phyloP scores from a whole-genome alignment of 495 filamentous ascomycete genomes.

The Neurospora sublineolata region DNA sequence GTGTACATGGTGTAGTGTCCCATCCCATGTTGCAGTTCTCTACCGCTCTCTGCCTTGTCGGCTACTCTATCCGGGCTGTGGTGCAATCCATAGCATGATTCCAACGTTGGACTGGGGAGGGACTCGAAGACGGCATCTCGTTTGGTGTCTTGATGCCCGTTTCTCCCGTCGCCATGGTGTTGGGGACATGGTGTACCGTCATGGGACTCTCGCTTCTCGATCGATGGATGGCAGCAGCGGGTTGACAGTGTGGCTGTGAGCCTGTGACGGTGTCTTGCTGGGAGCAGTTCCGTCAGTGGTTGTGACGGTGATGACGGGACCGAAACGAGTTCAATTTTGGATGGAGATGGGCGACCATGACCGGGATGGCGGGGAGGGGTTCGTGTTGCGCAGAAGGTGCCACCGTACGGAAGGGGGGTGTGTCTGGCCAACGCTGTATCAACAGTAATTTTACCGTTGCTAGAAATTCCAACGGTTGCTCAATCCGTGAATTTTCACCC shows the following conservation, averaged over 20 bases:
- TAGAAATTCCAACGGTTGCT: no score
- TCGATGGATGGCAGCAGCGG: not conserved
- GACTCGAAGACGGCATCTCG: not conserved
- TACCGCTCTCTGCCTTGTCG: not conserved
- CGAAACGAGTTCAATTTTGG: not conserved
- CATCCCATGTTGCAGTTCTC: not conserved
- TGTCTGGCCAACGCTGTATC: no score
- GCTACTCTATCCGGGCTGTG: not conserved
- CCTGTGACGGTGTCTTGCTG: not conserved
- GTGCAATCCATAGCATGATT: not conserved
- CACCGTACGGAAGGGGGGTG: no score
- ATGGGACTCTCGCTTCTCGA: not conserved
- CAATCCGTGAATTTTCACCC: no score
- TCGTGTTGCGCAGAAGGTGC: constrained; percentile 7
- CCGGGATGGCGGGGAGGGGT: not conserved
- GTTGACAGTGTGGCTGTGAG: not conserved
- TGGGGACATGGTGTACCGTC: not conserved
- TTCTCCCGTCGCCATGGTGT: constrained; percentile 1
- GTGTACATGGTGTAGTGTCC: not conserved
- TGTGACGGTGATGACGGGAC: not conserved
- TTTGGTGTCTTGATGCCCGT: not conserved
- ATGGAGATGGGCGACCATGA: not conserved
- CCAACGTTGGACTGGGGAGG: not conserved
- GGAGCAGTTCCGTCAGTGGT: not conserved
- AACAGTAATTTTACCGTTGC: no score